A percentile compares a stretch with the other conserved stretches of the same genome.
Evolutionary conservation across 2,329 filamentous ascomycete species (phyloP).

Genomic region (Gliomastix tumulicola): DNA sequence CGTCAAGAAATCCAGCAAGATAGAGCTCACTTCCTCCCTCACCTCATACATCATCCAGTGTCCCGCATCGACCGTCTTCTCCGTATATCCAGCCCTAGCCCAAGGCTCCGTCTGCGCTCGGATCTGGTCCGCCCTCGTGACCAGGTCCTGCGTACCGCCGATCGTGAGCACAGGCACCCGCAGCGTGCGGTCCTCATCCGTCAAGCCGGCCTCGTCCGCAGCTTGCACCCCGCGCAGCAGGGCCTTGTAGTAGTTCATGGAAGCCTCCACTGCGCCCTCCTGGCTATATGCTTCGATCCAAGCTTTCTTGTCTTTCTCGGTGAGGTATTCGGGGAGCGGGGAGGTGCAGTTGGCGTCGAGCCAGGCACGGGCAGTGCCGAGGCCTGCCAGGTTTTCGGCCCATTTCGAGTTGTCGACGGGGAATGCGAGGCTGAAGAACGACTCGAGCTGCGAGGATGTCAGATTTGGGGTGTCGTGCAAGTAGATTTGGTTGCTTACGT

Average conservation of each 20-base stretch:
- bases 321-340: constrained; percentile 5
- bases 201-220: constrained; percentile 8
- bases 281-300: constrained; percentile 5
- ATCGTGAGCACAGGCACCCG: constrained; percentile 9
- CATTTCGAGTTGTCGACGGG: constrained; percentile 4
- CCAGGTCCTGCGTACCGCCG: constrained; percentile 7
- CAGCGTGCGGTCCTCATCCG: constrained; percentile 8
- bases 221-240: constrained; percentile 10
- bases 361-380: constrained; percentile 8
- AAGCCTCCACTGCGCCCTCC: constrained; percentile 3
- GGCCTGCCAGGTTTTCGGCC: constrained; percentile 5
- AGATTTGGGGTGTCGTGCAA: background rate
- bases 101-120: constrained; percentile 3
- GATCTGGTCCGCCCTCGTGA: constrained; percentile 8
- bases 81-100: constrained; percentile 6
- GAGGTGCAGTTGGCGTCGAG: constrained; percentile 4
- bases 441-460: constrained; percentile 8
- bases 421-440: constrained; percentile 10
- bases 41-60: constrained; percentile 13
- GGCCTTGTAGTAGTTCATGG: constrained; percentile 11
- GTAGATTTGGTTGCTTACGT: background rate
- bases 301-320: constrained; percentile 5
- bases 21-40: constrained; percentile 5
- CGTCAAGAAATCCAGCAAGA: constrained; percentile 5
- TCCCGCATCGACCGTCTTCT: constrained; percentile 5